These are phyloP conservation scores for Dryadomyces sulphureus DNA, from an alignment of 2,329 filamentous ascomycete genomes.

Conservation along the genomic window DNA sequence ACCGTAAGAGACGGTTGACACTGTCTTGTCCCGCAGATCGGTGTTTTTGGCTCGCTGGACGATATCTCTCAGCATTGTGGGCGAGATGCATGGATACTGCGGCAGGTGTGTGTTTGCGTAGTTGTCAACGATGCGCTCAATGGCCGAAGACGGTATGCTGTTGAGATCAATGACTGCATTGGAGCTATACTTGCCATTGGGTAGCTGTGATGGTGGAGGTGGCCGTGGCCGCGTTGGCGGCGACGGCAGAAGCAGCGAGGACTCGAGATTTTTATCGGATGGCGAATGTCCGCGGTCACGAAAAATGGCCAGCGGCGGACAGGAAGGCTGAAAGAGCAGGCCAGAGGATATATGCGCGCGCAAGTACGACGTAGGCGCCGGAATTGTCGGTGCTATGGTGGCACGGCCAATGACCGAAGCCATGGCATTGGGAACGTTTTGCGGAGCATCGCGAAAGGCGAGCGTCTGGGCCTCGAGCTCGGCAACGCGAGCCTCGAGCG, in stretches of 20 bases:
- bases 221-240: background rate
- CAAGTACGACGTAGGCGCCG: background rate
- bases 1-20: background rate
- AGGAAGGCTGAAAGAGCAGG: constrained; percentile 2
- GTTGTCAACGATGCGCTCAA: constrained; percentile 3
- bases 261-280: too few species aligned
- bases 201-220: background rate
- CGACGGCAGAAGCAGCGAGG: background rate
- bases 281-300: background rate
- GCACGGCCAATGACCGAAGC: constrained; percentile 1
- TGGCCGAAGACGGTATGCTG: constrained; percentile 1
- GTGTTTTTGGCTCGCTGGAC: background rate
- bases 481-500: constrained; percentile 3
- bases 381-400: background rate
- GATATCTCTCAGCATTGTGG: background rate
- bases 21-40: background rate
- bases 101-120: constrained; percentile 3
- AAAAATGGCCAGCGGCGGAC: constrained; percentile 1
- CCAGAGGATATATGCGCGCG: background rate
- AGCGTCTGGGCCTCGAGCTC: constrained; percentile 2
- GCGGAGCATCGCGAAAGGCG: background rate
- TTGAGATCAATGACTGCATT: constrained; percentile 2
- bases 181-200: background rate
- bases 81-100: constrained; percentile 2
- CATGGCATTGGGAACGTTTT: constrained; percentile 3